phyloP scores from a whole-genome alignment of 305 asterid species.

The Petunia hybrid region DNA sequence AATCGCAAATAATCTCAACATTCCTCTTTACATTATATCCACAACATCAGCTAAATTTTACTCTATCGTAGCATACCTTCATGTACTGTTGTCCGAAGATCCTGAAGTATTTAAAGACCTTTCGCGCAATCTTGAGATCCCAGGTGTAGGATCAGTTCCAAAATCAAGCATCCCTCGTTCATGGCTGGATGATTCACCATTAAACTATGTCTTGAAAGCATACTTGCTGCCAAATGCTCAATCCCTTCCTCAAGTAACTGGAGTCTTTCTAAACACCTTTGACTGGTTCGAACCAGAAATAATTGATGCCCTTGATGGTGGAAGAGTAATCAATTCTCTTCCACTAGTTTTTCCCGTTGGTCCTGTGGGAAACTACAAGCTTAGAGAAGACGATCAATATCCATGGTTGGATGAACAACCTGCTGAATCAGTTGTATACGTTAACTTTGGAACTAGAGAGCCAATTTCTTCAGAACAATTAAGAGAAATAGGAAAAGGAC shows the following conservation, averaged over 20 bases:
- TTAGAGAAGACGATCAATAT: slow-evolving; percentile 23
- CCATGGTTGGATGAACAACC: slow-evolving; percentile 66
- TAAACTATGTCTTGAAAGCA: slow-evolving; percentile 45
- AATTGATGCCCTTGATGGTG: slow-evolving; percentile 42
- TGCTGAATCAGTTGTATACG: slow-evolving; percentile 51
- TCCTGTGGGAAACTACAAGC: slow-evolving; percentile 45
- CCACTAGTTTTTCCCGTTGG: slow-evolving; percentile 59
- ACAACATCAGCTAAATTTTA: slow-evolving; percentile 62
- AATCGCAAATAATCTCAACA: slow-evolving; percentile 36
- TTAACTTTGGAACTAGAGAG: slow-evolving; percentile 65
- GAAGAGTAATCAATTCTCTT: slow-evolving; percentile 30
- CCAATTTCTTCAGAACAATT: slow-evolving; percentile 48
- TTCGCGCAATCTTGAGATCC: slow-evolving; percentile 40
- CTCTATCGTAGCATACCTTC: slow-evolving; percentile 49
- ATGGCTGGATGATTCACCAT: slow-evolving; percentile 46
- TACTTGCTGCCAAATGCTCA: slow-evolving; percentile 41
- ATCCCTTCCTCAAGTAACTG: slow-evolving; percentile 43
- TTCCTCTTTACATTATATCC: slow-evolving; percentile 42
- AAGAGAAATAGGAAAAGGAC: slow-evolving; percentile 49
- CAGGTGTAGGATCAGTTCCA: slow-evolving; percentile 46
- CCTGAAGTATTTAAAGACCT: slow-evolving; percentile 11
- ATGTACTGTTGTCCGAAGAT: slow-evolving; percentile 37
- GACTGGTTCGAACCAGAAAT: slow-evolving; percentile 54
- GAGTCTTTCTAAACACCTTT: slow-evolving; percentile 62
- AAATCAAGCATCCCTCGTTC: slow-evolving; percentile 56